Conservation (phyloP, 306 rosid genomes). For the Vigna nakashimae region DNA sequence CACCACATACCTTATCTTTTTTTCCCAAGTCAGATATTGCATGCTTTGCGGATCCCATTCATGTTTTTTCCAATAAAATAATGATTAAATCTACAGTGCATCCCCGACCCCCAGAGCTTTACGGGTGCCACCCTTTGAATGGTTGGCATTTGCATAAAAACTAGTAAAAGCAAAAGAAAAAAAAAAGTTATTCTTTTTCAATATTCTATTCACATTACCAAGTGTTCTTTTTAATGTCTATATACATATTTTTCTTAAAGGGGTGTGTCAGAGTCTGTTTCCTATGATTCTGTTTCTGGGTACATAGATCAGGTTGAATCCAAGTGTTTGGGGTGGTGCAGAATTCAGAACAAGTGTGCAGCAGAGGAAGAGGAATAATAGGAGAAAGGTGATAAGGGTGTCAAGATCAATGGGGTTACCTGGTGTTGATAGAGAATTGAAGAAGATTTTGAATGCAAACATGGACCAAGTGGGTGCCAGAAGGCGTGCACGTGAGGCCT, state of each 20-base stretch:
- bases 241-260: neutral
- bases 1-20: neutral
- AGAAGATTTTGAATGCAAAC: slow-evolving; percentile 64
- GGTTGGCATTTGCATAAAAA: slow-evolving; percentile 29
- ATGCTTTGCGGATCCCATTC: neutral
- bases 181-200: neutral
- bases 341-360: slow-evolving; percentile 47
- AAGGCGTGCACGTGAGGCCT: slow-evolving; percentile 80
- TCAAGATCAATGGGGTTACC: slow-evolving; percentile 46
- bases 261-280: slow-evolving; percentile 9
- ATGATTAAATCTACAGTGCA: slow-evolving; percentile 38
- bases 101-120: slow-evolving; percentile 44
- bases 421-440: slow-evolving; percentile 65
- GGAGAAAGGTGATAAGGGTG: slow-evolving; percentile 51
- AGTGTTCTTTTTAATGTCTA: neutral
- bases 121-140: slow-evolving; percentile 7
- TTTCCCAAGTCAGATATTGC: slow-evolving; percentile 6
- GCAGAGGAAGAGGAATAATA: slow-evolving; percentile 28
- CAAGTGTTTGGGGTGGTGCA: slow-evolving; percentile 35
- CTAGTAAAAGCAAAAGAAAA: neutral
- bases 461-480: slow-evolving; percentile 81
- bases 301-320: slow-evolving; percentile 21
- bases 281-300: slow-evolving; percentile 20
- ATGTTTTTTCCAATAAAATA: neutral
- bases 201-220: neutral